phyloP scores from a whole-genome alignment of 2,329 filamentous ascomycete genomes.

The Fusarium sp. region DNA sequence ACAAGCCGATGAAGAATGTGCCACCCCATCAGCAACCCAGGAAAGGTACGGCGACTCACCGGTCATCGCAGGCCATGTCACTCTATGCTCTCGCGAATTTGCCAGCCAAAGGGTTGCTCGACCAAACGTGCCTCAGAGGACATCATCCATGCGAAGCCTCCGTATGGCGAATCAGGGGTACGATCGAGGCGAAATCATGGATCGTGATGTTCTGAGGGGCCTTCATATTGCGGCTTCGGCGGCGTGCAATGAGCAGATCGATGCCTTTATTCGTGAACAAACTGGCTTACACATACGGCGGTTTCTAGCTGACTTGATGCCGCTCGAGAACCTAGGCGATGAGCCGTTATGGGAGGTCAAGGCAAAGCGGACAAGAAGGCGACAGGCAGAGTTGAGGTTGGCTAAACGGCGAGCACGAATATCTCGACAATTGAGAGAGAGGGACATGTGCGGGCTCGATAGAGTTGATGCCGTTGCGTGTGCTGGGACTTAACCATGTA shows the following conservation, averaged over 20 bases:
- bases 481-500: neutral
- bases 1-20: neutral
- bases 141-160: constrained; percentile 47
- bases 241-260: constrained; percentile 65
- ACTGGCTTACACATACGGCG: constrained; percentile 65
- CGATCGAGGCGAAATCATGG: constrained; percentile 54
- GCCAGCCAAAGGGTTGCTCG: constrained; percentile 38
- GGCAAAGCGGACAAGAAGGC: constrained; percentile 42
- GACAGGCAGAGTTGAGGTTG: constrained; percentile 47
- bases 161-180: constrained; percentile 40
- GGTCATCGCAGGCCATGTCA: constrained; percentile 34
- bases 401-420: constrained; percentile 50
- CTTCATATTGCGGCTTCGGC: constrained; percentile 66
- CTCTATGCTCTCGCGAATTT: constrained; percentile 43
- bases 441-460: neutral
- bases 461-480: neutral
- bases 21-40: neutral
- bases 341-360: constrained; percentile 38
- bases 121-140: constrained; percentile 50
- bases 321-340: constrained; percentile 58
- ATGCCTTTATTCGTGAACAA: constrained; percentile 61
- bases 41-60: neutral
- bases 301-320: constrained; percentile 65
- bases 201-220: constrained; percentile 65
- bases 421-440: constrained; percentile 44